Evolutionary conservation across 1,284 basidiomycete species (phyloP), one percentile per base, ranked within the genome.

Genomic region (Phellopilus nigrolimitatus): DNA sequence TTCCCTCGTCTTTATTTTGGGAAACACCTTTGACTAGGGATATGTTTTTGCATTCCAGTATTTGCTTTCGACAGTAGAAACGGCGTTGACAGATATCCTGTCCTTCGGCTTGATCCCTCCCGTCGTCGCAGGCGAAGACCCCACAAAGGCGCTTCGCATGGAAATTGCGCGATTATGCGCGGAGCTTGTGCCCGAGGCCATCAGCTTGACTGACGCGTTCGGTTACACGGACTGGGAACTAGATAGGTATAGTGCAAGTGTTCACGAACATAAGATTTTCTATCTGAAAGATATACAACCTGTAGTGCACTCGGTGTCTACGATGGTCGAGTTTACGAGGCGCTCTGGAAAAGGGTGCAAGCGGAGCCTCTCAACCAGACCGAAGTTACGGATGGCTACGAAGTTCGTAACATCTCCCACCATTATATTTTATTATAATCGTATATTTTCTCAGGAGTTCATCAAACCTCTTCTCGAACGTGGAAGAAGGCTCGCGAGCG

Each of bases 221-320:
- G 83, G 81, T 0, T 87, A 87, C 62, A 73, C 78, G 0, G 87
- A 91, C 60, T 91, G 84, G 84, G 80, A 88, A 49, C 68, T 91
- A 5, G 77, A 87, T 57, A 84, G 82, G 78, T 81, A 42, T n/a
- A 13, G 70, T 53, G 4, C 40, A 53, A 43, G 36, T 10, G 4
- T 28, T 17, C 34, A 15, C 33, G 13, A 12, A 49, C 30, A 22
- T 49, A 34, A 50, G 5, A 25, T 30, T 36, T 21, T 39, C n/a
- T n/a, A n/a, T n/a, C n/a, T n/a, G n/a, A n/a, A n/a, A n/a, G n/a
- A n/a, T n/a, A n/a, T n/a, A n/a, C n/a, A 19, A 28, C 8, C 19
- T 43, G 31, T 37, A 36, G 83, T 65, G 76, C 80, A 7, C 64
- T 88, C 17, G 87, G 87, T 2, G 76, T 82, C 9, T 74, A 75